phyloP scores from a whole-genome alignment of 169 alveolate species.

The Babesia divergens region DNA sequence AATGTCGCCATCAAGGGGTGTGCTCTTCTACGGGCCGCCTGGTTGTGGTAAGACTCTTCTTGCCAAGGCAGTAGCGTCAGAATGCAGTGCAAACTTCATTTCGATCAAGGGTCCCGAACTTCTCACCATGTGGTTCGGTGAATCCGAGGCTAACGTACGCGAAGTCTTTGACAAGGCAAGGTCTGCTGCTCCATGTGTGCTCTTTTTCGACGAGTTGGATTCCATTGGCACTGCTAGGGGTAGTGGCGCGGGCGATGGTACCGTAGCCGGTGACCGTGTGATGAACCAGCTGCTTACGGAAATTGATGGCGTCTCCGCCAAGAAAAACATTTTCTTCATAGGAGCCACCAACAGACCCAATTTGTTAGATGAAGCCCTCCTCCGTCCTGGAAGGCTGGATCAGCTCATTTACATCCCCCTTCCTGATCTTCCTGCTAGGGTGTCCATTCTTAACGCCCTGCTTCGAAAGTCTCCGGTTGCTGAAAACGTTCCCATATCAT shows the following conservation, averaged over 20 bases:
- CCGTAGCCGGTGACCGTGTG: constrained; percentile 99
- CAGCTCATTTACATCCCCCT: constrained; percentile 99
- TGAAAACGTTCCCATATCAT: constrained; percentile 93
- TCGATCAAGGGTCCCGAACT: constrained; percentile 98
- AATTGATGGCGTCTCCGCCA: constrained; percentile 99
- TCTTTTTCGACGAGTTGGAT: constrained; percentile 99
- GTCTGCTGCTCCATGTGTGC: constrained; percentile 99
- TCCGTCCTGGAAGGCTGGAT: constrained; percentile 99
- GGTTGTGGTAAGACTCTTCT: constrained; percentile 99
- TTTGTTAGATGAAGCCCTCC: constrained; percentile 97
- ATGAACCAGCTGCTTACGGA: constrained; percentile 99
- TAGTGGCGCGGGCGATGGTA: constrained; percentile 90
- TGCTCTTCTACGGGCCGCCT: constrained; percentile 99
- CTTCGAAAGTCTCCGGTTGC: constrained; percentile 97
- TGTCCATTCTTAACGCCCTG: constrained; percentile 91
- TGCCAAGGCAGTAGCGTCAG: constrained; percentile 99
- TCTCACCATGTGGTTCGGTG: constrained; percentile 99
- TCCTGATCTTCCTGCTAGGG: constrained; percentile 98
- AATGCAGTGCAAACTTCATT: constrained; percentile 98
- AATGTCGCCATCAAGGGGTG: constrained; percentile 99
- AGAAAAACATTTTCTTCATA: constrained; percentile 98
- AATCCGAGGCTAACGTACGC: constrained; percentile 99
- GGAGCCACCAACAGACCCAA: constrained; percentile 99
- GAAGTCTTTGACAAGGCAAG: constrained; percentile 99
- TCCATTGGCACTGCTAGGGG: constrained; percentile 98